phyloP scores from a whole-genome alignment of 441 rosid species.

The Manihot esculenta region DNA sequence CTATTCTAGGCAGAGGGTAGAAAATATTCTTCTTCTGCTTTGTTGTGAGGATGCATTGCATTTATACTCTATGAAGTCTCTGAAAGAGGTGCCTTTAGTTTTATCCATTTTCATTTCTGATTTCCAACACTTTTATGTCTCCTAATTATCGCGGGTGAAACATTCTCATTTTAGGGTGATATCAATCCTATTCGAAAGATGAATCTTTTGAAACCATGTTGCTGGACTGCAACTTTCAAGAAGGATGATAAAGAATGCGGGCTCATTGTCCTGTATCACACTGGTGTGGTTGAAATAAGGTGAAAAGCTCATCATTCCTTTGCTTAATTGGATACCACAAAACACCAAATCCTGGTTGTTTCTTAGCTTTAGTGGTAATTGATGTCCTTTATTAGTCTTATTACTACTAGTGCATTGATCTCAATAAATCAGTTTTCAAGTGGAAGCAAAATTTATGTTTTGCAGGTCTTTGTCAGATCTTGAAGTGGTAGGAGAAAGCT shows the following conservation, averaged over 20 bases:
- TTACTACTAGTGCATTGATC: constrained; percentile 1
- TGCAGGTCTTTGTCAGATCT: constrained; percentile 72
- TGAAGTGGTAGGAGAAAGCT: constrained; percentile 64
- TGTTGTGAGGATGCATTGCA: constrained; percentile 62
- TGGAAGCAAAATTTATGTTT: constrained; percentile 24
- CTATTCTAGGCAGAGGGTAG: constrained; percentile 33
- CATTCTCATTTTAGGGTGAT: constrained; percentile 54
- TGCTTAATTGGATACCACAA: constrained; percentile 5
- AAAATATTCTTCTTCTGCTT: constrained; percentile 43
- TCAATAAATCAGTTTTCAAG: constrained; percentile 4
- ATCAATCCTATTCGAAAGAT: constrained; percentile 41
- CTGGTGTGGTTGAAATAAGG: constrained; percentile 84
- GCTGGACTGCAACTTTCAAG: constrained; percentile 66
- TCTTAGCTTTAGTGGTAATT: background rate
- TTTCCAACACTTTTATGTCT: constrained; percentile 22
- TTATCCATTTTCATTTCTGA: constrained; percentile 21
- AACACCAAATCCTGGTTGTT: background rate
- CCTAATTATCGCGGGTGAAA: constrained; percentile 26
- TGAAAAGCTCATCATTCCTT: constrained; percentile 25
- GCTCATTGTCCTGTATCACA: constrained; percentile 62
- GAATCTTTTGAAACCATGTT: constrained; percentile 58
- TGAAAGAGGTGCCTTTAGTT: constrained; percentile 52
- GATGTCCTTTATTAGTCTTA: background rate
- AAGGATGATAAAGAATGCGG: constrained; percentile 55
- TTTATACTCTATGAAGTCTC: constrained; percentile 53